A percentile compares a stretch with the other conserved stretches of the same genome.
phyloP scores from a whole-genome alignment of 1,284 basidiomycete species.

The Ceratobasidium sp. region DNA sequence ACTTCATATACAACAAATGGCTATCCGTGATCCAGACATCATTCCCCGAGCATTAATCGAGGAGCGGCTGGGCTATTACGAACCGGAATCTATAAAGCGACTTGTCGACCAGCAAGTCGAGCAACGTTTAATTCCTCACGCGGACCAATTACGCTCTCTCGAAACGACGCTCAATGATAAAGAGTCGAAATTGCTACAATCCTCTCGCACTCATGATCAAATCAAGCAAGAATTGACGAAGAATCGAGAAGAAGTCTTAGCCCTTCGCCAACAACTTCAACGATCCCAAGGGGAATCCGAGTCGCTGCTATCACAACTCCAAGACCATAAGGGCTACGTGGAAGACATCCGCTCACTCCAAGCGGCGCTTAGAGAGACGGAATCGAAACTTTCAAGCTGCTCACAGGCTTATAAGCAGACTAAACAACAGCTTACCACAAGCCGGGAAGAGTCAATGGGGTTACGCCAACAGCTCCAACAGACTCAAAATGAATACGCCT shows the following conservation, averaged over 20 bases:
- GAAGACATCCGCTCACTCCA: not conserved
- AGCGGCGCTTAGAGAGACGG: not conserved
- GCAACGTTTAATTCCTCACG: not conserved
- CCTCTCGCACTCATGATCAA: not conserved
- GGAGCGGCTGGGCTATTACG: conserved; percentile 11
- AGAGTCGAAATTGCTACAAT: not conserved
- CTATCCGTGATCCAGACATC: not conserved
- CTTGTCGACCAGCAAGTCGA: not conserved
- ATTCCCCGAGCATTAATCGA: not conserved
- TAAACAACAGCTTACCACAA: not conserved
- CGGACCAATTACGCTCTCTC: not conserved
- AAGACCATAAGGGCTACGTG: not conserved
- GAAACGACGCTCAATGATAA: not conserved
- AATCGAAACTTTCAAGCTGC: not conserved
- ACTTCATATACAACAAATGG: conserved; percentile 20
- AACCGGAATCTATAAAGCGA: not conserved
- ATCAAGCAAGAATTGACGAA: not conserved
- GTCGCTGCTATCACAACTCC: not conserved
- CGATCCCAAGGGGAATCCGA: not conserved
- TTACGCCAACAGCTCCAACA: conserved; percentile 6
- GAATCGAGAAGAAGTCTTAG: not conserved
- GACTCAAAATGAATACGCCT: not conserved
- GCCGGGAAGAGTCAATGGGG: not conserved
- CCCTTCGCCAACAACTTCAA: conserved; percentile 1
- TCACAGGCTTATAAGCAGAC: not conserved